These are phyloP conservation scores for Verticillium longisporum DNA, from an alignment of 2,329 filamentous ascomycete species.

Conservation along the genomic window DNA sequence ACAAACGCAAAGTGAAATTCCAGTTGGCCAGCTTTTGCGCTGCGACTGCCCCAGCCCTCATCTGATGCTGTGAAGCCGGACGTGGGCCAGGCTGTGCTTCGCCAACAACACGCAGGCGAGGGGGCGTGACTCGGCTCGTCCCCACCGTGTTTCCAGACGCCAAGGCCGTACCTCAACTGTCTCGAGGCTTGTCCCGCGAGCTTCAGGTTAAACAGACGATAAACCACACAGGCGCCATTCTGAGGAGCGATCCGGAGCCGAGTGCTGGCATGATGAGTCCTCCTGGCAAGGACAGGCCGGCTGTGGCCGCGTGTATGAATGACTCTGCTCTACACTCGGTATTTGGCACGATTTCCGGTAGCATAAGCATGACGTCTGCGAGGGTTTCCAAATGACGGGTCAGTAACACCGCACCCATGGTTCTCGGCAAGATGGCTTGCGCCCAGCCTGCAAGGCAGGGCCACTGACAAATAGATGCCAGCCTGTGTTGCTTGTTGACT, in stretches of 20 bases:
- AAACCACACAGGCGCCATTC: neutral
- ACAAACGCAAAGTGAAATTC: neutral
- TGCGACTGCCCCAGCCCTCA: neutral
- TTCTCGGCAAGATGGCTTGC: neutral
- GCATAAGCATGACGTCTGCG: neutral
- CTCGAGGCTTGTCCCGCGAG: neutral
- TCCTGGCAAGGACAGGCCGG: neutral
- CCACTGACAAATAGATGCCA: neutral
- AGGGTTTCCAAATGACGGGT: neutral
- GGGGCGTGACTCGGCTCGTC: neutral
- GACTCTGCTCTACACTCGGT: neutral
- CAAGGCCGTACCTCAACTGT: neutral
- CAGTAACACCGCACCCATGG: neutral
- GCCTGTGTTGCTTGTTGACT: neutral
- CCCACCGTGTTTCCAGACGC: neutral
- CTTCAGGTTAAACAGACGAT: neutral
- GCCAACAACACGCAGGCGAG: neutral
- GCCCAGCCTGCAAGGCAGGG: neutral
- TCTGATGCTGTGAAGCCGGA: neutral
- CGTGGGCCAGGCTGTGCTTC: neutral
- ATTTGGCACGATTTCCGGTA: neutral
- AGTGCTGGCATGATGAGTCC: neutral
- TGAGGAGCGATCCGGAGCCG: neutral
- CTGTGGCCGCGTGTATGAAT: neutral
- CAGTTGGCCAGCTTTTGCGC: neutral